Base-by-base conservation (phyloP, 305 asterid species). In the Striga hermonthica region DNA sequence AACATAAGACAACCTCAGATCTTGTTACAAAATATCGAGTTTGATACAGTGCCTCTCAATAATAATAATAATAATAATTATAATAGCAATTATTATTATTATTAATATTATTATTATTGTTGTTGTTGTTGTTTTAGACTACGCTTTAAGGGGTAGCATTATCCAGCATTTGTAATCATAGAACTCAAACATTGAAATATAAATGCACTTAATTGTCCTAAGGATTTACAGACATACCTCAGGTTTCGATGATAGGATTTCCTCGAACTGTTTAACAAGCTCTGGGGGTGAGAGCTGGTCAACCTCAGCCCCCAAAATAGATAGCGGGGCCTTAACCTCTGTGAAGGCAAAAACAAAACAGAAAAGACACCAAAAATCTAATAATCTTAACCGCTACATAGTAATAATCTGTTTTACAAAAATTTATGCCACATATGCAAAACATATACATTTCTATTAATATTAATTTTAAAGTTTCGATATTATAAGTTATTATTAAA, bases 291-390 rank as follows among this genome's bases (percentile, higher is more conserved):
- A 65, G 65, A 43, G 7, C 0, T 66, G 11, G 65, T 78, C 86
- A 8, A 59, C 41, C 75, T 73, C 83, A 40, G 81, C 86, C 59
- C 80, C 86, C 68, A 78, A 63, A 67, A 82, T 71, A 67, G 84
- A 74, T 57, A 74, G 57, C 41, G 84, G 82, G 12, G 63, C 74
- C 71, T 74, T 74, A 28, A 79, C 80, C 69, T 78, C 83, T 79
- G 73, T 9, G 9, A 4, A 6, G 13, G 5, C 13, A 45, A 9
- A 10, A 45, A 45, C 10, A 45, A 45, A 10, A 45, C 9, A 6
- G 7, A 7, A 8, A 41, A 41, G 8, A 15, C 16, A 13, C 7
- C n/a, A 50, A 0, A 50, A 14, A 10, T n/a, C n/a, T n/a, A n/a
- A n/a, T n/a, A n/a, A n/a, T n/a, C n/a, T n/a, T n/a, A n/a, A n/a